Percentiles rank a stretch among this genome's conserved stretches.
These are phyloP conservation scores for Wickerhamomyces sp. DNA, from an alignment of 1,139 yeast species.

Conservation along the genomic window DNA sequence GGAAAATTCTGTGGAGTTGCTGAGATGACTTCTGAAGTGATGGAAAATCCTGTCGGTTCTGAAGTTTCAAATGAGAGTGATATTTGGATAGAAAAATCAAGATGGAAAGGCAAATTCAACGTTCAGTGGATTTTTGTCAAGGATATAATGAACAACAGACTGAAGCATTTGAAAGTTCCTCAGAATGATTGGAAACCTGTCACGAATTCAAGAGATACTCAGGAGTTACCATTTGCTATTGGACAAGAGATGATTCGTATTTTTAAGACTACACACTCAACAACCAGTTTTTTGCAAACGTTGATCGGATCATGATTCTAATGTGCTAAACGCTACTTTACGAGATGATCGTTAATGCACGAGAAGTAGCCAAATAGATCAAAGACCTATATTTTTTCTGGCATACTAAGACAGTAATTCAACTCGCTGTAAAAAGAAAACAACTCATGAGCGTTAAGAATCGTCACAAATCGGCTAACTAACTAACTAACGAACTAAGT, in stretches of 20 bases:
- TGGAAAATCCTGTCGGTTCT: too few relatives aligned
- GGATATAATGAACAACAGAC: slow-evolving; percentile 43
- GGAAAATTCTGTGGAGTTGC: slow-evolving; percentile 63
- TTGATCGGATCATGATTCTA: too few relatives aligned
- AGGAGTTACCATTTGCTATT: slow-evolving; percentile 37
- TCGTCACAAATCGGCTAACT: too few relatives aligned
- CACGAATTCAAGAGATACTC: slow-evolving; percentile 58
- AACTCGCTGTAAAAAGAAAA: too few relatives aligned
- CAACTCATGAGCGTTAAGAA: too few relatives aligned
- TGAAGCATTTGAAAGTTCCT: slow-evolving; percentile 36
- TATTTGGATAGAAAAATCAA: slow-evolving; percentile 42
- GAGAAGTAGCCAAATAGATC: too few relatives aligned
- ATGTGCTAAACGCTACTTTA: too few relatives aligned
- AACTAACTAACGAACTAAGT: too few relatives aligned
- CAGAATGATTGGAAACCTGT: slow-evolving; percentile 45
- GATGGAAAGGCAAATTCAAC: slow-evolving; percentile 49
- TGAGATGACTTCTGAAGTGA: slow-evolving; percentile 40
- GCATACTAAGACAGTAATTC: too few relatives aligned
- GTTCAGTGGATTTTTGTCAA: slow-evolving; percentile 48
- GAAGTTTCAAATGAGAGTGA: slow-evolving; percentile 3
- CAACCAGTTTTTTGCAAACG: slow-evolving; percentile 16
- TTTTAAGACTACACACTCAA: slow-evolving; percentile 23
- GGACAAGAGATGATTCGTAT: slow-evolving; percentile 46
- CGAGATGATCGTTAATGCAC: too few relatives aligned
- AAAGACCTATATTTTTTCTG: too few relatives aligned